Conservation (phyloP, 1,284 basidiomycete species). For the Sanghuangporus baumii region DNA sequence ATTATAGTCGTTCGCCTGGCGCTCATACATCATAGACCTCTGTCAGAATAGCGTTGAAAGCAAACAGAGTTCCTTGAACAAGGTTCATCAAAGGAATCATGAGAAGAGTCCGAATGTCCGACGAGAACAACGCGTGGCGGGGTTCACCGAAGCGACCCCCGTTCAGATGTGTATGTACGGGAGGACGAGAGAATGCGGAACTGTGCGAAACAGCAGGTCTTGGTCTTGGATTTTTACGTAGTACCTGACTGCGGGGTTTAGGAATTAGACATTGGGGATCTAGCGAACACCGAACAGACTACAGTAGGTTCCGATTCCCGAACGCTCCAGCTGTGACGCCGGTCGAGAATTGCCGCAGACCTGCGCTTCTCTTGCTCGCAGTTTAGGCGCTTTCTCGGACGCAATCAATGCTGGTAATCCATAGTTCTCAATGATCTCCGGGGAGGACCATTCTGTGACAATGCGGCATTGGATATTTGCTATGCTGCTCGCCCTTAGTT, state of each 20-base stretch:
- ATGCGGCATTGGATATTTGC: not conserved
- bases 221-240: not conserved
- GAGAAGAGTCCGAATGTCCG: not conserved
- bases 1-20: not conserved
- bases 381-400: not conserved
- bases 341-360: not conserved
- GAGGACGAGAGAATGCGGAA: not conserved
- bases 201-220: not conserved
- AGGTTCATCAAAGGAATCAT: not conserved
- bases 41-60: not conserved
- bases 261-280: not conserved
- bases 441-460: not conserved
- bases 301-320: not conserved
- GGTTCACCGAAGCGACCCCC: not conserved
- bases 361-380: not conserved
- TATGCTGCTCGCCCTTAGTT: not conserved
- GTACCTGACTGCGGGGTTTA: not conserved
- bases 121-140: not conserved
- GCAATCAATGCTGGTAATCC: not conserved
- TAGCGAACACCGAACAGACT: not conserved
- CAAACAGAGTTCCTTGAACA: not conserved
- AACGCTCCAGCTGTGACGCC: not conserved
- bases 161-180: not conserved
- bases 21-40: not conserved
- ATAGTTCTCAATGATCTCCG: not conserved